Percentiles rank a stretch among this genome's conserved stretches.
phyloP scores from a whole-genome alignment of 768 basidiomycete genomes.

The Hypholoma fasciculare region DNA sequence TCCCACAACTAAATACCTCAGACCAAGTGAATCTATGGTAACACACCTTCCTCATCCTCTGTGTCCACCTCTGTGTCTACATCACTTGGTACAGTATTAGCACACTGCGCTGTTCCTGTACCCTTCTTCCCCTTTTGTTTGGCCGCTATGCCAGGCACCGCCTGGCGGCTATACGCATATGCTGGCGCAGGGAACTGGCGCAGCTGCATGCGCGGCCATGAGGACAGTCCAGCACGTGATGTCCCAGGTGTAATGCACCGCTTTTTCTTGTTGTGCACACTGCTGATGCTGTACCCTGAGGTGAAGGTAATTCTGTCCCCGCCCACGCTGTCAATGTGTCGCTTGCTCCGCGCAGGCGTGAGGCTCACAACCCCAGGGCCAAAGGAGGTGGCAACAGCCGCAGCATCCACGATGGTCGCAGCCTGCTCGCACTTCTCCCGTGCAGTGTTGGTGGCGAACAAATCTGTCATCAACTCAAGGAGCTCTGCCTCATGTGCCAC shows the following conservation, averaged over 20 bases:
- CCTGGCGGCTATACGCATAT: not conserved
- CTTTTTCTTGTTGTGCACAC: not conserved
- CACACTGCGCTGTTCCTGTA: not conserved
- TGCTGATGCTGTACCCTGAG: not conserved
- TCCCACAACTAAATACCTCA: too few species aligned
- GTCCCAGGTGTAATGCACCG: not conserved
- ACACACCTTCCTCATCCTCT: not conserved
- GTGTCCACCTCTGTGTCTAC: not conserved
- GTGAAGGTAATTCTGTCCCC: not conserved
- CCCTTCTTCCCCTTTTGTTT: not conserved
- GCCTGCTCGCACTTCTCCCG: not conserved
- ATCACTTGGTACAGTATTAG: not conserved
- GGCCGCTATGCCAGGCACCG: not conserved
- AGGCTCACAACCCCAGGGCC: too few species aligned
- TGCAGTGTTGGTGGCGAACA: not conserved
- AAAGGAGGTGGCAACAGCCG: not conserved
- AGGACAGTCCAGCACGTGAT: not conserved
- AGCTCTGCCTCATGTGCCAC: not conserved
- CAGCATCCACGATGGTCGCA: not conserved
- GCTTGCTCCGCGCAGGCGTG: not conserved
- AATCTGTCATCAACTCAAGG: not conserved
- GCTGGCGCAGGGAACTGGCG: not conserved
- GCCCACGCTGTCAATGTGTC: not conserved
- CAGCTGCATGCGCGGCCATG: not conserved
- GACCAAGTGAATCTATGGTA: too few species aligned